Evolutionary conservation across 176 grass and related monocot species (phyloP).

Genomic region (Alloteropsis semialata): DNA sequence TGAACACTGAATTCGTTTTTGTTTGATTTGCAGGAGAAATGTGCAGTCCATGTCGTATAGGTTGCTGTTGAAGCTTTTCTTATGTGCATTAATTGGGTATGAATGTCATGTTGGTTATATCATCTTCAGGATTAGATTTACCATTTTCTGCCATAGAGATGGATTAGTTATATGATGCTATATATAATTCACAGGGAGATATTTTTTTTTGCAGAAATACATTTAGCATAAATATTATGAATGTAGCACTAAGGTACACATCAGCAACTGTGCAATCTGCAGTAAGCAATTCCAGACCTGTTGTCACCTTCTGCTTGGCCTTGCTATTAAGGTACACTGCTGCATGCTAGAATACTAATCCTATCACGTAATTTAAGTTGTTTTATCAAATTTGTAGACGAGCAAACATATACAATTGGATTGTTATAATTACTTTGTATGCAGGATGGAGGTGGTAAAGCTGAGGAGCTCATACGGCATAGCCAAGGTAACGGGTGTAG

Average conservation of each 20-base stretch:
- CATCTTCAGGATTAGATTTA: not conserved
- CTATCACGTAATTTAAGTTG: not conserved
- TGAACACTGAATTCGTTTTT: not conserved
- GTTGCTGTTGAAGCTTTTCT: not conserved
- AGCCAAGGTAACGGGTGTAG: not conserved
- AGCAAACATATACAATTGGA: too few species aligned
- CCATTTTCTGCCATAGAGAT: not conserved
- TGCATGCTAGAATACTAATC: not conserved
- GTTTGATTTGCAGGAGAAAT: not conserved
- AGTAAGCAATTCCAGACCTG: not conserved
- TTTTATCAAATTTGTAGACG: not conserved
- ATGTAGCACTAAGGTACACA: not conserved
- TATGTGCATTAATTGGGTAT: not conserved
- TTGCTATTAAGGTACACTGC: not conserved
- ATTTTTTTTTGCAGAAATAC: not conserved
- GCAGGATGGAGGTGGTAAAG: not conserved
- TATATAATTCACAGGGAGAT: not conserved
- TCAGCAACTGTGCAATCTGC: not conserved
- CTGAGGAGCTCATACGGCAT: not conserved
- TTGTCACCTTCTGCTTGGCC: not conserved
- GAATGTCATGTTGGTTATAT: not conserved
- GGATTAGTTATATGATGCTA: not conserved
- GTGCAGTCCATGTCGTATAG: not conserved
- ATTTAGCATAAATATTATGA: not conserved
- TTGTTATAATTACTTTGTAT: not conserved